A percentile compares a stretch with the other conserved stretches of the same genome.
Conservation (phyloP, 2,329 filamentous ascomycete genomes). For the Tolypocladium ophioglossoides region DNA sequence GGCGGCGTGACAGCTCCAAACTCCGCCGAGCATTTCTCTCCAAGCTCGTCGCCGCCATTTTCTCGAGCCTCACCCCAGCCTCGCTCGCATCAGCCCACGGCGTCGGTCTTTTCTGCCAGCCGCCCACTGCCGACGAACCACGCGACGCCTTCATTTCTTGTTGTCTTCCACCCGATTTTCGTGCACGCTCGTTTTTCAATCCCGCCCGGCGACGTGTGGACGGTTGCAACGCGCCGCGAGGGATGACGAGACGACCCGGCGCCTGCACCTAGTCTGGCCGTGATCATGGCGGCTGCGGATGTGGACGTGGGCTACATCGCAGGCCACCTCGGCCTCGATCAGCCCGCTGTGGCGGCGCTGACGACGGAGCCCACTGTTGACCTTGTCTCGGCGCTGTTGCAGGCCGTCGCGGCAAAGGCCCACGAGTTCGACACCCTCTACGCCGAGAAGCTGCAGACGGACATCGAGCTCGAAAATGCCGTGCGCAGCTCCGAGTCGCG, state of each 20-base stretch:
- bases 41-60: neutral
- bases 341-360: slow-evolving; percentile 49
- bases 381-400: slow-evolving; percentile 64
- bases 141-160: neutral
- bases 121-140: neutral
- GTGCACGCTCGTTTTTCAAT: neutral
- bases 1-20: neutral
- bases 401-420: slow-evolving; percentile 66
- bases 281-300: slow-evolving; percentile 29
- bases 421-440: slow-evolving; percentile 73
- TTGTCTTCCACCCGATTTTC: neutral
- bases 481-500: slow-evolving; percentile 76
- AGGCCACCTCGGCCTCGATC: slow-evolving; percentile 58
- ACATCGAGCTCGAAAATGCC: slow-evolving; percentile 88
- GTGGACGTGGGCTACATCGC: slow-evolving; percentile 66
- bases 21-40: neutral
- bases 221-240: slow-evolving; percentile 1
- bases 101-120: neutral
- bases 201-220: neutral
- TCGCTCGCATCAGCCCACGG: neutral
- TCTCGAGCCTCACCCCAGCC: neutral
- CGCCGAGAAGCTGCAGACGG: slow-evolving; percentile 77
- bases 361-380: slow-evolving; percentile 64
- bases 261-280: slow-evolving; percentile 5
- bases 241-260: slow-evolving; percentile 5